These are phyloP conservation scores for Phytophthora hybrid DNA, from an alignment of 352 stramenopile species.

Conservation along the genomic window DNA sequence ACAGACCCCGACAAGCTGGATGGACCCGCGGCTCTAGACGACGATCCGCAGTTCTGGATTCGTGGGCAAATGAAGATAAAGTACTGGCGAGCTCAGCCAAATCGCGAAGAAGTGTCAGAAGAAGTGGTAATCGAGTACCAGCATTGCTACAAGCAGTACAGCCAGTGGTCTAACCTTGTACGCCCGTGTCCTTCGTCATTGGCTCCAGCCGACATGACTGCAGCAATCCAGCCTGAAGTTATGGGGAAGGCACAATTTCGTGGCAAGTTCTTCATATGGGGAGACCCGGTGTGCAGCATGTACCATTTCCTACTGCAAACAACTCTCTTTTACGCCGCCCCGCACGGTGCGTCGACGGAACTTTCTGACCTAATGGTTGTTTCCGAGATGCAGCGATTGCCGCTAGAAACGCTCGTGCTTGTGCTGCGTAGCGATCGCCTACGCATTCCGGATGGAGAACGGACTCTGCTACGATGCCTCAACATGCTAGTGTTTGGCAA, in stretches of 20 bases:
- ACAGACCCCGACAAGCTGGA: slow-evolving; percentile 27
- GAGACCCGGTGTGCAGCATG: slow-evolving; percentile 66
- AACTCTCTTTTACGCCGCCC: slow-evolving; percentile 70
- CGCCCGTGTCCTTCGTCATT: slow-evolving; percentile 27
- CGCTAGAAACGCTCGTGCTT: slow-evolving; percentile 67
- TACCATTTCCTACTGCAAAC: slow-evolving; percentile 74
- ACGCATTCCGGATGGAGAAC: slow-evolving; percentile 63
- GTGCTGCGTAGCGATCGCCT: slow-evolving; percentile 71
- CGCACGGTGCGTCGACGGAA: slow-evolving; percentile 32
- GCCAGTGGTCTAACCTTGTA: slow-evolving; percentile 41
- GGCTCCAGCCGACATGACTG: slow-evolving; percentile 5
- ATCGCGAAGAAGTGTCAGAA: slow-evolving; percentile 22
- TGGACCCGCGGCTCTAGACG: slow-evolving; percentile 12
- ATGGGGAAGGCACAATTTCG: slow-evolving; percentile 33
- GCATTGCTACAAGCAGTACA: slow-evolving; percentile 43
- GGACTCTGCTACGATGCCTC: slow-evolving; percentile 51
- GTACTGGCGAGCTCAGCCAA: slow-evolving; percentile 34
- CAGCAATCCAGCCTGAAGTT: slow-evolving; percentile 26
- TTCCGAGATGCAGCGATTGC: slow-evolving; percentile 53
- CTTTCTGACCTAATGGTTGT: slow-evolving; percentile 43
- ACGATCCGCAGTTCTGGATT: slow-evolving; percentile 46
- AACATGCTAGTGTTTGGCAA: slow-evolving; percentile 54
- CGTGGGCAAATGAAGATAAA: slow-evolving; percentile 50
- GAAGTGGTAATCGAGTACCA: slow-evolving; percentile 48
- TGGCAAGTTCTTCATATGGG: slow-evolving; percentile 60